These are phyloP conservation scores for Botrytis hyacinthi DNA, from an alignment of 2,329 filamentous ascomycete genomes.

Conservation along the genomic window DNA sequence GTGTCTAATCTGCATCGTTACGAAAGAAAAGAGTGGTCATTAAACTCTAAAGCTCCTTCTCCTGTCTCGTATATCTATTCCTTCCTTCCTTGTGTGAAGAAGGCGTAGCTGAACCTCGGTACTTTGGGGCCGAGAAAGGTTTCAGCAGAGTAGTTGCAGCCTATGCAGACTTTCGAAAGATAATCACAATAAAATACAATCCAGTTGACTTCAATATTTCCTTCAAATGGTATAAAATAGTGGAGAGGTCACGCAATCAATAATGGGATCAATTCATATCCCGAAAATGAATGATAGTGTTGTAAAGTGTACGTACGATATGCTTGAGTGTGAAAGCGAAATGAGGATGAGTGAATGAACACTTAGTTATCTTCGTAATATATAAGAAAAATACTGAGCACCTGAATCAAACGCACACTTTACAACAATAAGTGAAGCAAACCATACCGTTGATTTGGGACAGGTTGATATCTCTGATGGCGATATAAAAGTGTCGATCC, in stretches of 20 bases:
- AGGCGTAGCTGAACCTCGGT: not conserved
- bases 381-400: too few relatives aligned
- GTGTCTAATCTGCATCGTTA: not conserved
- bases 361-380: not conserved
- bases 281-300: not conserved
- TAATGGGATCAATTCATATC: not conserved
- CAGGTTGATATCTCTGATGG: not conserved
- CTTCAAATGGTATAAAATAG: not conserved
- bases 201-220: not conserved
- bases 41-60: not conserved
- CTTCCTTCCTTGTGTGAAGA: not conserved
- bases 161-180: not conserved
- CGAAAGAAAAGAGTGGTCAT: not conserved
- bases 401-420: not conserved
- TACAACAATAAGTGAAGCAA: not conserved
- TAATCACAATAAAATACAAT: not conserved
- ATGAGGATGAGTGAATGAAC: too few relatives aligned
- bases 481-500: not conserved
- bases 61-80: not conserved
- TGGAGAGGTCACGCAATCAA: not conserved
- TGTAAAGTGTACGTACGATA: not conserved
- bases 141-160: not conserved
- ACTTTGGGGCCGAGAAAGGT: not conserved
- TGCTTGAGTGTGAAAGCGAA: not conserved
- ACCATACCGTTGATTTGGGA: not conserved